Evolutionary conservation across 148 eudicot genomes (phyloP), one percentile per base, ranked within the genome.

Genomic region (Chenopodium berlandieri): DNA sequence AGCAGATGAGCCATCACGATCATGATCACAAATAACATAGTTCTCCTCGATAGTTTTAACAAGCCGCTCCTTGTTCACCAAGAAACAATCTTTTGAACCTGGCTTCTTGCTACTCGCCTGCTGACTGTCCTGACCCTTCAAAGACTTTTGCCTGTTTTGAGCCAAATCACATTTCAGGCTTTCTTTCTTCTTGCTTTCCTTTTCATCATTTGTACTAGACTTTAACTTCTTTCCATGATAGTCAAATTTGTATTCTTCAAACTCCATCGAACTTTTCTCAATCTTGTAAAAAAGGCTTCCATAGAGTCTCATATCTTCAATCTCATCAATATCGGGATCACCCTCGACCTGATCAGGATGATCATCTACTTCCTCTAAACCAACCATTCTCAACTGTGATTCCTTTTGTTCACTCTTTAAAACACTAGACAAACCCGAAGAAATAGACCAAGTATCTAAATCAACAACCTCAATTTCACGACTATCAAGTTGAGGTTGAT

Each of bases 231-330:
- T 93, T 54, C 96, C 78, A 71, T 92, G 98, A 74, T 88, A 95
- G 31, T 95, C 94, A 73, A 86, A 93, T 72, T 82, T 89, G 79
- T 95, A 89, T 81, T 95, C 97, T n/a, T 90, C 94, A 80, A 90
- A 95, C 83, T 95, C 98, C 79, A 82, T 88, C 11, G 98, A 95
- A 75, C 83, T 86, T 82, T 86, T 90, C 70, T 95, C 98, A 71
- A 95, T 84, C 86, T 95, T 95, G 71, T 90, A 95, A 78, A 92
- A 95, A 80, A 95, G 86, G 54, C 82, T 88, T 75, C 97, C 91
- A 37, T 84, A 86, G 4, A 90, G 80, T 78, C 98, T 91, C 97
- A 95, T 85, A 81, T 95, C 97, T 86, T 93, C 98, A 77, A 95
- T 87, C 58, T 93, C 94, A 85, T 95, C 94, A 77, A 88, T 81